Conservation (phyloP, 805 yeast species). For the Debaryomyces tyrocola region DNA sequence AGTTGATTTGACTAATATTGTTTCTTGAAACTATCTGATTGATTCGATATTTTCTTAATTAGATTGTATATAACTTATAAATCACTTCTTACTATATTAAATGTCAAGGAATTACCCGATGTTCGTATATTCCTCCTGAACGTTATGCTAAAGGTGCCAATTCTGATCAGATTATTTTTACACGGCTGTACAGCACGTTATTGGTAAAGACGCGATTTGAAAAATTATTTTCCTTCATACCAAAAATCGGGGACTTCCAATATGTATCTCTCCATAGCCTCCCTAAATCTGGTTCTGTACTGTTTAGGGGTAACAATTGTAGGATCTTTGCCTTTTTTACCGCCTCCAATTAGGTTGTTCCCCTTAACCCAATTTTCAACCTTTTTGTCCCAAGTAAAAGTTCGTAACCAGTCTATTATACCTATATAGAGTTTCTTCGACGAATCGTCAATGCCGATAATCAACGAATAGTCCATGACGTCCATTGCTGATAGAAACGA, state of each 20-base stretch:
- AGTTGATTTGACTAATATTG: too few relatives aligned
- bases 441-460: slow-evolving; percentile 80
- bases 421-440: slow-evolving; percentile 80
- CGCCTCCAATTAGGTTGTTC: slow-evolving; percentile 71
- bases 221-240: slow-evolving; percentile 35
- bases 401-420: slow-evolving; percentile 88
- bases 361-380: slow-evolving; percentile 99
- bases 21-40: too few relatives aligned
- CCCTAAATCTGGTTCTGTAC: slow-evolving; percentile 89
- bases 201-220: not conserved
- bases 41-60: too few relatives aligned
- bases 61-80: not conserved
- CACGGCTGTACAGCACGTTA: not conserved
- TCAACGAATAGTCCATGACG: slow-evolving; percentile 97
- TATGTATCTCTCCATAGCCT: slow-evolving; percentile 96
- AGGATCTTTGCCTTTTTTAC: slow-evolving; percentile 87
- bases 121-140: not conserved
- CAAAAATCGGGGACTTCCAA: slow-evolving; percentile 88
- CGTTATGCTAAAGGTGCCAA: not conserved
- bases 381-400: slow-evolving; percentile 98
- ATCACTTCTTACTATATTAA: not conserved
- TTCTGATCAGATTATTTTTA: not conserved
- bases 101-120: not conserved
- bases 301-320: slow-evolving; percentile 97
- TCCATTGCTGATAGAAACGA: slow-evolving; percentile 93